Base-by-base conservation (phyloP, 2,329 filamentous ascomycete genomes). In the Penicillium verrucosum region DNA sequence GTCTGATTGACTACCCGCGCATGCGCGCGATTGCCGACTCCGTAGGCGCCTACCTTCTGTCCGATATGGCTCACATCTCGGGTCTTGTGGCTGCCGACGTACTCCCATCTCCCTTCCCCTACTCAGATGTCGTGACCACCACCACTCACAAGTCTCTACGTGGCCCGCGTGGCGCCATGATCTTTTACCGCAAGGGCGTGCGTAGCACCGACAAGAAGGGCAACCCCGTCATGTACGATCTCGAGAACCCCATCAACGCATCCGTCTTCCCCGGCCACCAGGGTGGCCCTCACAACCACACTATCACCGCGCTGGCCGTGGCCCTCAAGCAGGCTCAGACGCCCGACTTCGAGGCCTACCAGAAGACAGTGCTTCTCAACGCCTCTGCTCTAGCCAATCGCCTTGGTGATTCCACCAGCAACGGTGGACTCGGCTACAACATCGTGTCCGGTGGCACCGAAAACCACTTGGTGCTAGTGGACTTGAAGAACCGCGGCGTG, bases 231-330 rank as follows among this genome's bases (percentile, higher is more conserved):
- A 81, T 92, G 69, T 99, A 97, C 76, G 92, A 99, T 71, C 85
- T 99, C 34, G 94, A 99, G 82, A 85, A 87, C 68, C 90, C 92
- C 55, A 99, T 99, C 83, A 99, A 99, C 82, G 92, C 95, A 77
- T 97, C 94, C 56, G 94, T 99, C 75, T 99, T 99, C 86, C 94
- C 94, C 55, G 94, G 94, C 60, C 94, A 99, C 81, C 94, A 99
- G 81, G 94, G 94, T 73, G 94, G 94, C 32, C 94, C 94, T 51
- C 94, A 99, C 84, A 99, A 99, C 83, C 94, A 99, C 85, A 99
- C 94, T 74, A 99, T 99, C 80, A 97, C 93, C 60, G 94, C 94
- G 49, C 84, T 99, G 61, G 88, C 94, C 36, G 94, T 99, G 57
- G 94, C 94, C 43, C 83, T 99, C 64, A 92, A 96, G 81, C 94